phyloP scores from a whole-genome alignment of 2,329 filamentous ascomycete species.

The Alternaria ethzedia region DNA sequence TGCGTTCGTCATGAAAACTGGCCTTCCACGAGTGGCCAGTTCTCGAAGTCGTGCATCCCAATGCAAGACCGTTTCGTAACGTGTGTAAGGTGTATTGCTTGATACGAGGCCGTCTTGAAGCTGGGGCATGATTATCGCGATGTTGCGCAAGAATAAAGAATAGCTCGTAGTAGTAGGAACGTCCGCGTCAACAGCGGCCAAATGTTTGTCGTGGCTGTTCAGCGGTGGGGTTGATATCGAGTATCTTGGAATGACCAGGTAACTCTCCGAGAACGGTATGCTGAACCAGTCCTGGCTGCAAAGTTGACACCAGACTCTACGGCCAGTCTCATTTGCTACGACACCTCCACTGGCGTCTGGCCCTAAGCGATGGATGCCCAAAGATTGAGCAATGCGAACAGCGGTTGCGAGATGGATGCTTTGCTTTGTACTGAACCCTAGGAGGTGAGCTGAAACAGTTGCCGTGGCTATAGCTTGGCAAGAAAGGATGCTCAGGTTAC shows the following conservation, averaged over 20 bases:
- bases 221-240: slow-evolving; percentile 34
- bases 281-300: slow-evolving; percentile 52
- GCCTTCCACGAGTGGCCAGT: slow-evolving; percentile 38
- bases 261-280: slow-evolving; percentile 49
- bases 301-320: slow-evolving; percentile 46
- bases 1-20: slow-evolving; percentile 37
- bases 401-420: slow-evolving; percentile 53
- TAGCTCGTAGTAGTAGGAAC: slow-evolving; percentile 42
- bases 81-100: slow-evolving; percentile 47
- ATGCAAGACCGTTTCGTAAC: slow-evolving; percentile 47
- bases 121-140: slow-evolving; percentile 46
- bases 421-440: slow-evolving; percentile 54
- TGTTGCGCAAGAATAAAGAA: slow-evolving; percentile 40
- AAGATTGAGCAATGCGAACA: slow-evolving; percentile 53
- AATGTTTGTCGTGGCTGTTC: slow-evolving; percentile 28
- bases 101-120: slow-evolving; percentile 43
- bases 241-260: slow-evolving; percentile 41
- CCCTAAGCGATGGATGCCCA: slow-evolving; percentile 52
- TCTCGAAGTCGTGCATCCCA: slow-evolving; percentile 44
- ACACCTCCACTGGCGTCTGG: slow-evolving; percentile 8
- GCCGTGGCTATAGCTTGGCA: slow-evolving; percentile 53
- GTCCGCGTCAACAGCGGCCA: slow-evolving; percentile 20
- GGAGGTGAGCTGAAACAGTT: slow-evolving; percentile 54
- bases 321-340: slow-evolving; percentile 37
- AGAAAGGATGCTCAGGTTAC: slow-evolving; percentile 38